Percentiles rank a stretch among this genome's conserved stretches.
These are phyloP conservation scores for Candida coquimbonensis DNA, from an alignment of 805 yeast species.

Conservation along the genomic window DNA sequence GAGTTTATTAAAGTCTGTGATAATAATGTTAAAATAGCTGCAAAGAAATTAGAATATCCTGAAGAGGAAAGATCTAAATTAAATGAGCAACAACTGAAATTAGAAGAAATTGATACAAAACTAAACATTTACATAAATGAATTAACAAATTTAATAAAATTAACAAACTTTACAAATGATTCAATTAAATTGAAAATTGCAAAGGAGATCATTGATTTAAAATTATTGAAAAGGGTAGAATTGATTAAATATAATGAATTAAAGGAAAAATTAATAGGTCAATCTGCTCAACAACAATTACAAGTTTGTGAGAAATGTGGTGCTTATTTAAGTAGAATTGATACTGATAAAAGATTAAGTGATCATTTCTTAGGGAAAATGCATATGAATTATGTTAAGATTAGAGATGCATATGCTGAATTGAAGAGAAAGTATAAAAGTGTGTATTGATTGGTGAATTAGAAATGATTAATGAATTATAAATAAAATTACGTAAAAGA, in stretches of 20 bases:
- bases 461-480: too few species aligned
- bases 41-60: slow-evolving; percentile 60
- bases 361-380: slow-evolving; percentile 87
- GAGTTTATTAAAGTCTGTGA: slow-evolving; percentile 62
- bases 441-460: not conserved
- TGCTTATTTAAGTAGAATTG: slow-evolving; percentile 77
- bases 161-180: slow-evolving; percentile 17
- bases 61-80: slow-evolving; percentile 64
- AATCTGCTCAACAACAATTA: slow-evolving; percentile 80
- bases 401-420: slow-evolving; percentile 42
- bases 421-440: slow-evolving; percentile 12
- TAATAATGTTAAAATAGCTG: slow-evolving; percentile 53
- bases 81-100: slow-evolving; percentile 43
- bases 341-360: slow-evolving; percentile 80
- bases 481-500: too few species aligned
- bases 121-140: slow-evolving; percentile 48
- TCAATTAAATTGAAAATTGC: slow-evolving; percentile 15
- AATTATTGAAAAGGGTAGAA: slow-evolving; percentile 41
- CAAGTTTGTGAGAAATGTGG: slow-evolving; percentile 91
- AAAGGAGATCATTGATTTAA: slow-evolving; percentile 33
- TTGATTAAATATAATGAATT: slow-evolving; percentile 52
- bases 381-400: slow-evolving; percentile 73
- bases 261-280: slow-evolving; percentile 63
- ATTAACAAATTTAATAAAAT: slow-evolving; percentile 46
- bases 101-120: slow-evolving; percentile 54